These are phyloP conservation scores for Passiflora organensis DNA, from an alignment of 345 rosid species.

Conservation along the genomic window DNA sequence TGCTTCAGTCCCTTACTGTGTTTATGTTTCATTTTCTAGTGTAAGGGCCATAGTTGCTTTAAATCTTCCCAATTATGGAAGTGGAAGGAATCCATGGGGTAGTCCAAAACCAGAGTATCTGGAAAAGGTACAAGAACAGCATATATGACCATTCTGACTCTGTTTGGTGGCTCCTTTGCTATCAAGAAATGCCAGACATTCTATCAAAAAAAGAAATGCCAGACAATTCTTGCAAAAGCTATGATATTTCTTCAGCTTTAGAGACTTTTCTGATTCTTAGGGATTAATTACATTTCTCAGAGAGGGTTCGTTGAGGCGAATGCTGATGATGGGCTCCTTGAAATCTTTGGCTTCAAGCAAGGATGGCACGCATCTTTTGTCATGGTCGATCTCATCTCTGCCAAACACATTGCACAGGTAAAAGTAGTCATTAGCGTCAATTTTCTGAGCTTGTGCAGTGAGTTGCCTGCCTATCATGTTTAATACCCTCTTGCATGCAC, in stretches of 20 bases:
- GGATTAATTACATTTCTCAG: constrained; percentile 31
- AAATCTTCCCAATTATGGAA: constrained; percentile 86
- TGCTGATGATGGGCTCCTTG: constrained; percentile 91
- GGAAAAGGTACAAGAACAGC: constrained; percentile 69
- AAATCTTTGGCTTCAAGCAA: constrained; percentile 93
- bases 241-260: too few species aligned
- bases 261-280: constrained; percentile 1
- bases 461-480: too few species aligned
- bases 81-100: constrained; percentile 99
- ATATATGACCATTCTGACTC: not conserved
- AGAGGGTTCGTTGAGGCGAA: constrained; percentile 92
- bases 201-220: too few species aligned
- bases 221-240: too few species aligned
- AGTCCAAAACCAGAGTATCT: constrained; percentile 68
- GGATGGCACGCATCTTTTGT: constrained; percentile 99
- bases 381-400: constrained; percentile 97
- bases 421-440: too few species aligned
- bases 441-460: too few species aligned
- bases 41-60: constrained; percentile 88
- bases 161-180: too few species aligned
- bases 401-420: constrained; percentile 98
- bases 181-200: too few species aligned
- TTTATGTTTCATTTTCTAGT: constrained; percentile 31
- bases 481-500: too few species aligned
- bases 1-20: not conserved